Percentiles rank a stretch among this genome's conserved stretches.
Evolutionary conservation across 2,329 filamentous ascomycete genomes (phyloP).

Genomic region (Xylariales sp.): DNA sequence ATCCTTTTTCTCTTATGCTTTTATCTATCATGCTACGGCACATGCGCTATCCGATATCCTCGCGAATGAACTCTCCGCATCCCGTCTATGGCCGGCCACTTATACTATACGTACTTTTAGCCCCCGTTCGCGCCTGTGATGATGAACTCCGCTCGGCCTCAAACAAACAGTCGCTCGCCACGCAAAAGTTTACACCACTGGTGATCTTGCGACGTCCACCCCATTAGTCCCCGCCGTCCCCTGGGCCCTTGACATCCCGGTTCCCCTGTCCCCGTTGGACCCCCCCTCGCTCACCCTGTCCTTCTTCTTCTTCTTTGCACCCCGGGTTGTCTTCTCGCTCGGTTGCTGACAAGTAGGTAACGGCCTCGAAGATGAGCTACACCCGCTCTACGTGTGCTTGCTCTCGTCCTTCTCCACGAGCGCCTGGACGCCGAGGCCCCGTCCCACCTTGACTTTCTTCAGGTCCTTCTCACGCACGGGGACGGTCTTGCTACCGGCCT

Average conservation of each 20-base stretch:
- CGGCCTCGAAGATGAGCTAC: neutral
- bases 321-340: neutral
- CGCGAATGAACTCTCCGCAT: neutral
- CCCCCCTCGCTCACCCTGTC: neutral
- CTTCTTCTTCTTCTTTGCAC: neutral
- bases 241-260: neutral
- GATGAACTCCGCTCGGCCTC: neutral
- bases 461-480: conserved; percentile 59
- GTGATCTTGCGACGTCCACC: neutral
- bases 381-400: conserved; percentile 54
- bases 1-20: conserved; percentile 11
- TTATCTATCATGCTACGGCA: conserved; percentile 6
- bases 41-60: neutral
- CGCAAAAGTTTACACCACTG: neutral
- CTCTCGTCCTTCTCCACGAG: conserved; percentile 78
- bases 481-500: conserved; percentile 49
- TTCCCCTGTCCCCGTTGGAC: neutral
- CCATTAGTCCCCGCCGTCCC: neutral
- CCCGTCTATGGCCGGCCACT: neutral
- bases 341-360: neutral
- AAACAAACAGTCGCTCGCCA: neutral
- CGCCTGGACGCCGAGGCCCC: conserved; percentile 81
- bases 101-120: neutral
- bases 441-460: conserved; percentile 88
- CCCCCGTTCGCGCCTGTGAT: neutral